phyloP scores from a whole-genome alignment of 2,329 filamentous ascomycete genomes.

The Aureobasidium melanogenum region DNA sequence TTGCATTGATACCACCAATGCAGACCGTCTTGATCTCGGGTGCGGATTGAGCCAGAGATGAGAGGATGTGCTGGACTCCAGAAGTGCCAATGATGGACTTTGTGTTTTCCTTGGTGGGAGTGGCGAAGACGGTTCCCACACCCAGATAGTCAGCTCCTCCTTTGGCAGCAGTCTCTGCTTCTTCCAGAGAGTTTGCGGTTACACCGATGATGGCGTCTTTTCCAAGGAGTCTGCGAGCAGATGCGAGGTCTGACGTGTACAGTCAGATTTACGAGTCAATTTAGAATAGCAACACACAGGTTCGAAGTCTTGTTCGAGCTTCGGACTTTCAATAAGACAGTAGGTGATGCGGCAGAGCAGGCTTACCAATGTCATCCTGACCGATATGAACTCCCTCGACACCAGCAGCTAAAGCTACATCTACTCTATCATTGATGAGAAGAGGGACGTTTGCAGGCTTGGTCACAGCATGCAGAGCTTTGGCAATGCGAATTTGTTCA shows the following conservation, averaged over 20 bases:
- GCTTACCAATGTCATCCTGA: slow-evolving; percentile 78
- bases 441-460: slow-evolving; percentile 62
- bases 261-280: not conserved
- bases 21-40: slow-evolving; percentile 57
- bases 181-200: slow-evolving; percentile 65
- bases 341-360: not conserved
- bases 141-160: slow-evolving; percentile 85
- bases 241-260: slow-evolving; percentile 42
- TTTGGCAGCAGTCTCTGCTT: slow-evolving; percentile 63
- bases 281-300: not conserved
- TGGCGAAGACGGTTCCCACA: slow-evolving; percentile 82
- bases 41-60: slow-evolving; percentile 43
- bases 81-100: slow-evolving; percentile 70
- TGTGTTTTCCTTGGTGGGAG: slow-evolving; percentile 78
- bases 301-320: not conserved
- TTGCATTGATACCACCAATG: slow-evolving; percentile 78
- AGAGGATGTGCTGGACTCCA: slow-evolving; percentile 60
- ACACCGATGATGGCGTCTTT: slow-evolving; percentile 76
- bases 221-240: slow-evolving; percentile 66
- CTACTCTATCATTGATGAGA: slow-evolving; percentile 86
- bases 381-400: slow-evolving; percentile 92
- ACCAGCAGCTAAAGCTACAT: slow-evolving; percentile 74
- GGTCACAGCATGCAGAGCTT: slow-evolving; percentile 63
- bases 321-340: not conserved
- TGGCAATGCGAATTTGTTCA: slow-evolving; percentile 60